Conservation (phyloP, 2,329 filamentous ascomycete species). For the Emmonsiellopsis sp. region DNA sequence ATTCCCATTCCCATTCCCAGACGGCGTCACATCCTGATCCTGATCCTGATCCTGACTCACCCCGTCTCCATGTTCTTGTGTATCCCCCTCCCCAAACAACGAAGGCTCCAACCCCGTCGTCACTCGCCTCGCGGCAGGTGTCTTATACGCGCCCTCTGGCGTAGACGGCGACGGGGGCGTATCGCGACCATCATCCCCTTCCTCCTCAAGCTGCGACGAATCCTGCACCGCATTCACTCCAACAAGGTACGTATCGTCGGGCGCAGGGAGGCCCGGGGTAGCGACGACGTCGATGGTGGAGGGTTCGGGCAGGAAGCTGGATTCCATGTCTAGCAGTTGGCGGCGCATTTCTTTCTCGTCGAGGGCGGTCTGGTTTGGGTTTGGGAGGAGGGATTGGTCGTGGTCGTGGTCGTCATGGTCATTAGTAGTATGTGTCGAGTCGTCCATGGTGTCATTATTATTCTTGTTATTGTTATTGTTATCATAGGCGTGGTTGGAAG, state of each 20-base stretch:
- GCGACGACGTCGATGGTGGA: conserved; percentile 33
- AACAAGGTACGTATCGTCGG: conserved; percentile 38
- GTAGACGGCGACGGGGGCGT: conserved; percentile 14
- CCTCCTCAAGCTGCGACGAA: conserved; percentile 3
- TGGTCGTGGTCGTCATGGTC: conserved; percentile 3
- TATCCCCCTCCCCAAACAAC: background rate
- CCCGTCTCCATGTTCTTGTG: background rate
- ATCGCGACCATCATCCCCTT: conserved; percentile 7
- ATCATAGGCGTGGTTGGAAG: background rate
- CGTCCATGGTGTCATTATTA: conserved; percentile 4
- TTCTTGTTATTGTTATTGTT: background rate
- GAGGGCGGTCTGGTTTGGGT: conserved; percentile 35
- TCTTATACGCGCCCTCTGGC: conserved; percentile 20
- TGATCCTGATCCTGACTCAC: conserved; percentile 9
- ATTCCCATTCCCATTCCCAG: conserved; percentile 4
- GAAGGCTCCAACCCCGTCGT: conserved; percentile 2
- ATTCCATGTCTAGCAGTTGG: conserved; percentile 54
- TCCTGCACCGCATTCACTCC: conserved; percentile 23
- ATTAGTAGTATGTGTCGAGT: conserved; percentile 2
- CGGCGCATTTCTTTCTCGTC: conserved; percentile 52
- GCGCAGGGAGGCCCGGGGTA: conserved; percentile 15
- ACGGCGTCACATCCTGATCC: conserved; percentile 8
- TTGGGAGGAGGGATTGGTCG: conserved; percentile 3
- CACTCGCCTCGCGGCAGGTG: conserved; percentile 16
- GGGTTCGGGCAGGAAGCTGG: conserved; percentile 52